Conservation (phyloP, 805 yeast species). For the Metschnikowia rubicola region DNA sequence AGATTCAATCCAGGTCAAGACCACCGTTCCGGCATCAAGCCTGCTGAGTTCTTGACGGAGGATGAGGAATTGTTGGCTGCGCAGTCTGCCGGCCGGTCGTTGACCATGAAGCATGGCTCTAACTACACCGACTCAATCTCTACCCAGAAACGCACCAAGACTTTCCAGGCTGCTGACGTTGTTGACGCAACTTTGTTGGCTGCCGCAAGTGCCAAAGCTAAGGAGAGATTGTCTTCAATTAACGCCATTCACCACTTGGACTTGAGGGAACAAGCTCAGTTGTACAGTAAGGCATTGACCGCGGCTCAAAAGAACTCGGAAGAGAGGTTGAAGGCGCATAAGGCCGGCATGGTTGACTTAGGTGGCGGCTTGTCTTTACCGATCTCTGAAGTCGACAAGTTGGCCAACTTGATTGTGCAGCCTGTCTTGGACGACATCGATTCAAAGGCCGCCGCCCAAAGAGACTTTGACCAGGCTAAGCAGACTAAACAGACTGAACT, state of each 20-base stretch:
- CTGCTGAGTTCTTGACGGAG: slow-evolving; percentile 33
- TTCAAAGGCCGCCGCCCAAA: slow-evolving; percentile 65
- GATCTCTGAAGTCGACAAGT: slow-evolving; percentile 67
- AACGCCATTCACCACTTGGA: slow-evolving; percentile 25
- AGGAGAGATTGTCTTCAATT: slow-evolving; percentile 34
- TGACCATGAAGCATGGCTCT: slow-evolving; percentile 40
- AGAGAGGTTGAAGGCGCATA: slow-evolving; percentile 48
- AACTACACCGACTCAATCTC: slow-evolving; percentile 26
- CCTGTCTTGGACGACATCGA: slow-evolving; percentile 80
- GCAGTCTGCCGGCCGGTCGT: slow-evolving; percentile 57
- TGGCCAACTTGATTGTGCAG: slow-evolving; percentile 75
- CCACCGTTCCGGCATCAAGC: slow-evolving; percentile 36
- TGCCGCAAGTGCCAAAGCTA: slow-evolving; percentile 48
- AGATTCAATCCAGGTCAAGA: slow-evolving; percentile 42
- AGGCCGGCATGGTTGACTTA: slow-evolving; percentile 58
- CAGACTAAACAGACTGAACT: slow-evolving; percentile 36
- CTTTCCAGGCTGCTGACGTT: slow-evolving; percentile 41
- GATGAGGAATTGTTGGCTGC: slow-evolving; percentile 49
- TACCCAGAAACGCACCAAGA: slow-evolving; percentile 26
- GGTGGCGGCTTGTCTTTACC: slow-evolving; percentile 88
- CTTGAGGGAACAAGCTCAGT: slow-evolving; percentile 46
- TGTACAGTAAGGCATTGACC: slow-evolving; percentile 70
- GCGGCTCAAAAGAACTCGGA: slow-evolving; percentile 68
- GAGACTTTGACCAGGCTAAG: slow-evolving; percentile 43
- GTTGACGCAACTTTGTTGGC: slow-evolving; percentile 47